Evolutionary conservation across 2,329 filamentous ascomycete species (phyloP), one percentile per base, ranked within the genome.

Genomic region (Apiospora kogelbergensis): DNA sequence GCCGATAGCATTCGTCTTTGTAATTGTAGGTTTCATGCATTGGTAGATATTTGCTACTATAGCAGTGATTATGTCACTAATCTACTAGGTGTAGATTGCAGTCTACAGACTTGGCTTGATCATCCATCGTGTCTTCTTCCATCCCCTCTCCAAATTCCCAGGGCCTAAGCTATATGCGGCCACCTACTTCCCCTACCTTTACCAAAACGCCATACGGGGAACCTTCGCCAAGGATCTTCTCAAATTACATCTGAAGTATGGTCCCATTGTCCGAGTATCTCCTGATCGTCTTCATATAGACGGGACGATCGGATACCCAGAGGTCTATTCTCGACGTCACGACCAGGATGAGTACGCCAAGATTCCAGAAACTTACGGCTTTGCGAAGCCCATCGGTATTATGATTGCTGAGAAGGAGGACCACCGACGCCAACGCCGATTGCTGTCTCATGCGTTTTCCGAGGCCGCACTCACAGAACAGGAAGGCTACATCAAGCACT

Each of bases 401-500:
- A 22, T 66, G 41, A 9, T 37, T 4, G 42, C 64, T 17, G 64
- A 40, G 11, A 15, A 30, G 41, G 64, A 66, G 22, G 30, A 33
- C 64, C 64, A 66, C 30, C 64, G 64, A 24, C 64, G 64, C 13
- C 41, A 46, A 44, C 64, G 64, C 3, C 44, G 64, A 1, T 17
- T 30, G 6, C 17, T 46, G 24, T 24, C 41, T 1, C 64, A 45
- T 13, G 64, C 64, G 1, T 66, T 66, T 15, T 66, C 64, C 26
- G 42, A 44, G 7, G 11, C 41, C 10, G 64, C 64, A 1, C 42
- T 66, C 24, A 15, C 30, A 24, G 64, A 33, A 13, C 64, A 66
- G 42, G 64, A 66, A 17, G 15, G 24, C 6, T 46, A 46, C 7
- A 66, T 48, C 64, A 71, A 71, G 24, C 72, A 72, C 17, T 80